phyloP scores from a whole-genome alignment of 768 basidiomycete species.

The Trametopsis cervina region DNA sequence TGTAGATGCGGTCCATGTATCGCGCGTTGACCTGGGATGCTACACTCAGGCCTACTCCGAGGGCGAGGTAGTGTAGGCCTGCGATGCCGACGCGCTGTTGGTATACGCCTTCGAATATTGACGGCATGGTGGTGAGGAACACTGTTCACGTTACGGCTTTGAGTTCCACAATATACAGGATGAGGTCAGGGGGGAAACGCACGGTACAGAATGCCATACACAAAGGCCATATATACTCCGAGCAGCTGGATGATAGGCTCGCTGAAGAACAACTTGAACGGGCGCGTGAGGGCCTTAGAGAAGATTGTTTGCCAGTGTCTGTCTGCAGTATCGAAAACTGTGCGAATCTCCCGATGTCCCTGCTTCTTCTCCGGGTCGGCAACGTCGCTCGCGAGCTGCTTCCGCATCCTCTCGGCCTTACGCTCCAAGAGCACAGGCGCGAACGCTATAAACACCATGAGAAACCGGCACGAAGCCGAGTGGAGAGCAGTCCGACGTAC shows the following conservation, averaged over 20 bases:
- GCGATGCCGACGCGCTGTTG: conserved; percentile 48
- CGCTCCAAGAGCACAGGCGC: conserved; percentile 33
- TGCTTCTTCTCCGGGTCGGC: conserved; percentile 38
- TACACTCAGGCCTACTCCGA: conserved; percentile 27
- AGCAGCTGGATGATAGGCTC: conserved; percentile 62
- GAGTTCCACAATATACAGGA: neutral
- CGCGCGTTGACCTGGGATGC: conserved; percentile 50
- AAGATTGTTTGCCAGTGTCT: conserved; percentile 44
- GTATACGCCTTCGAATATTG: conserved; percentile 51
- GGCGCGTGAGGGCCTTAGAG: conserved; percentile 45
- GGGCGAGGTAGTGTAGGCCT: conserved; percentile 64
- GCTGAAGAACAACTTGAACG: conserved; percentile 47
- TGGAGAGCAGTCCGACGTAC: conserved; percentile 28
- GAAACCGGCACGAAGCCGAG: neutral
- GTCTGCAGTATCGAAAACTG: conserved; percentile 37
- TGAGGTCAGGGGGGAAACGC: neutral
- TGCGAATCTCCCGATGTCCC: conserved; percentile 31
- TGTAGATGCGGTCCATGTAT: conserved; percentile 50
- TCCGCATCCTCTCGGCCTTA: conserved; percentile 43
- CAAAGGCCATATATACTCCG: conserved; percentile 56
- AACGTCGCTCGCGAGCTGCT: conserved; percentile 20
- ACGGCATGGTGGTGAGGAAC: conserved; percentile 58
- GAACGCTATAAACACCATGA: conserved; percentile 18
- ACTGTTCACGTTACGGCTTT: no score
- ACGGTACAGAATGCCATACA: conserved; percentile 41